A percentile compares a stretch with the other conserved stretches of the same genome.
Conservation (phyloP, 2,329 filamentous ascomycete species). For the Zymoseptoria ardabiliae region DNA sequence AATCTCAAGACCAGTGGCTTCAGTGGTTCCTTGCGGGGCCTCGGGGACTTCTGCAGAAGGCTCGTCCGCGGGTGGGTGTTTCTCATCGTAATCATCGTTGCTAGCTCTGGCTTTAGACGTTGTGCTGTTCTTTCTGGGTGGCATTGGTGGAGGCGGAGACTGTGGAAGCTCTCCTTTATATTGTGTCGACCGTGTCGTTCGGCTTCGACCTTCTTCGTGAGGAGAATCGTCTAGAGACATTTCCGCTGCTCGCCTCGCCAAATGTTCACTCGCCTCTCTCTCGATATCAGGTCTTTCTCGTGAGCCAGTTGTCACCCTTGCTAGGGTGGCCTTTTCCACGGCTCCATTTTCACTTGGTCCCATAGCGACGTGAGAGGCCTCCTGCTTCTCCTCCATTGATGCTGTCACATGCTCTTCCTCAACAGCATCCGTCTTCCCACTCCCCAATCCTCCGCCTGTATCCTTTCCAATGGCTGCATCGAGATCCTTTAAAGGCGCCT, state of each 20-base stretch:
- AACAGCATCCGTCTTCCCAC: constrained; percentile 1
- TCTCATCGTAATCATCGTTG: constrained; percentile 24
- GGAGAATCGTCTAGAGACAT: constrained; percentile 14
- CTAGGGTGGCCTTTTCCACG: not conserved
- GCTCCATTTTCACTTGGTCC: not conserved
- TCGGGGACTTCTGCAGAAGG: constrained; percentile 41
- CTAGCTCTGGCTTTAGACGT: constrained; percentile 6
- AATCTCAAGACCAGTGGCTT: constrained; percentile 62
- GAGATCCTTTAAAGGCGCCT: constrained; percentile 8
- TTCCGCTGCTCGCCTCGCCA: constrained; percentile 24
- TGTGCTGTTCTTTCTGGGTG: constrained; percentile 26
- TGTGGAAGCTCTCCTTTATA: constrained; percentile 18
- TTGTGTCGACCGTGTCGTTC: not conserved
- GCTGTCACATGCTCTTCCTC: constrained; percentile 1
- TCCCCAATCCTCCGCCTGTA: not conserved
- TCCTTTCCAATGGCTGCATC: constrained; percentile 5
- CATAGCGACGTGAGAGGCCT: not conserved
- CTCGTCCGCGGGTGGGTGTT: constrained; percentile 23
- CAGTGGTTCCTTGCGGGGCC: constrained; percentile 30
- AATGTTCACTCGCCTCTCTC: constrained; percentile 25
- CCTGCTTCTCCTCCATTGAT: not conserved
- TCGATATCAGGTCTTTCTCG: constrained; percentile 19
- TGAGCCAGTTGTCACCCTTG: constrained; percentile 6
- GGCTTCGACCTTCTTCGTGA: not conserved
- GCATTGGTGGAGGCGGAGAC: constrained; percentile 25